Evolutionary conservation across 2,329 filamentous ascomycete genomes (phyloP), one percentile per base, ranked within the genome.

Genomic region (Epichloe amarillans): DNA sequence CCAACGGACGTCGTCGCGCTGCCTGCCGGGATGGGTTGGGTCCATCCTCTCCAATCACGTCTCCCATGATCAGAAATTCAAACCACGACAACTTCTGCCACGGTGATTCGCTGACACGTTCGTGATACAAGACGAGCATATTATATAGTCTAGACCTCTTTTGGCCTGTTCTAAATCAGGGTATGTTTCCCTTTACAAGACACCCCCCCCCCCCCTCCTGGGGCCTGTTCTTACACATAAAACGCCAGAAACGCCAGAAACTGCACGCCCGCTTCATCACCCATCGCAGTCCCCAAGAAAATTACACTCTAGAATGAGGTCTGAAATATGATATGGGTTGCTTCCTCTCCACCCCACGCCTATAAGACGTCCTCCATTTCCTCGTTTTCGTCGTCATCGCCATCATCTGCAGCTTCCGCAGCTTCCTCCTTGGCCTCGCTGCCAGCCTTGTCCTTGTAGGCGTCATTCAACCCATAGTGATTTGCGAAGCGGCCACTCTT

Each of bases 401-500:
- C 85, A 11, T 78, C 77, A 23, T 80, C 82, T 2, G 71, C 70
- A 46, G 79, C 76, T 41, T 79, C 82, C 4, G 71, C 71, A 6
- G 73, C 73, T 41, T 72, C 74, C 50, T 72, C 71, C 52, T 77
- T 82, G 67, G 79, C 63, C 33, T 70, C 67, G 49, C 58, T 60
- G 14, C 66, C 65, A 41, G 57, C 66, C 57, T 65, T 66, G 50
- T 68, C 67, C 42, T 63, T 61, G 55, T 69, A 69, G 6, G 66
- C 66, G 33, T 85, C 84, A 62, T 84, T 88, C 52, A 96, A 70
- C 58, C 84, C 84, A 82, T 89, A 97, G 57, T 84, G 83, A 64
- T 89, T 91, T 48, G 87, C 84, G 63, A 94, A 95, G 3, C 82
- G 77, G 26, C 91, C 91, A 45, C 82, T 84, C 66, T 89, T 87